Conservation (phyloP, 2,329 filamentous ascomycete species). For the Xylaria hypoxylon region DNA sequence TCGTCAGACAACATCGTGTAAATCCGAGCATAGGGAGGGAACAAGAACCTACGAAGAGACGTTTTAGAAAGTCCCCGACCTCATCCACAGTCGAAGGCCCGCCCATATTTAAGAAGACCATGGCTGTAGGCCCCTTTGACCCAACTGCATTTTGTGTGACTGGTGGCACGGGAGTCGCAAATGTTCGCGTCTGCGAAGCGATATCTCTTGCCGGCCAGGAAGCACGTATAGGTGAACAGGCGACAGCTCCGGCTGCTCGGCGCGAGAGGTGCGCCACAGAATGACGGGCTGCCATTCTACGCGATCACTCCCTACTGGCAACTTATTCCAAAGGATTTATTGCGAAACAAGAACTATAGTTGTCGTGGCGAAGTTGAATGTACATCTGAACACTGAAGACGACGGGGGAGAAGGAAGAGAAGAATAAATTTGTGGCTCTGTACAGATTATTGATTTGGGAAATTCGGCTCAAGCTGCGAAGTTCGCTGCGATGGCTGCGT, state of each 20-base stretch:
- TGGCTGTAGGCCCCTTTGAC: constrained; percentile 87
- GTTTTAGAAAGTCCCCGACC: constrained; percentile 88
- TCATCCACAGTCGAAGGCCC: constrained; percentile 89
- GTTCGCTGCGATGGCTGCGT: constrained; percentile 35
- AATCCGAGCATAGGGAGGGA: constrained; percentile 15
- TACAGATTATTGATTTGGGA: constrained; percentile 1
- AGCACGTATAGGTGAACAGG: constrained; percentile 41
- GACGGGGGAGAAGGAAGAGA: constrained; percentile 2
- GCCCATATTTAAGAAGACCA: constrained; percentile 99
- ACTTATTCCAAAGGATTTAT: not conserved
- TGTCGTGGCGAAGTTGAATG: too few relatives aligned
- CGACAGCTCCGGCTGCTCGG: constrained; percentile 46
- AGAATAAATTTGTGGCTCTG: not conserved
- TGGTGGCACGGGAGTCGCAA: constrained; percentile 76
- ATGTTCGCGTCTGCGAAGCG: constrained; percentile 56
- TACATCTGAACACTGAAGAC: not conserved
- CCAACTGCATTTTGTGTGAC: constrained; percentile 81
- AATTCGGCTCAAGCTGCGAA: constrained; percentile 16
- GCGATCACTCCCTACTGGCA: constrained; percentile 12
- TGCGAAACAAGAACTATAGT: not conserved
- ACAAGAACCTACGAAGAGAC: constrained; percentile 79
- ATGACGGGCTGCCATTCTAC: constrained; percentile 57
- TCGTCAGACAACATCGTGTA: constrained; percentile 34
- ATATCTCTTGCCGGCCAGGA: constrained; percentile 42
- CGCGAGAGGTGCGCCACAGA: constrained; percentile 54